phyloP scores from a whole-genome alignment of 495 filamentous ascomycete genomes.

The Sordaria brevicollis region DNA sequence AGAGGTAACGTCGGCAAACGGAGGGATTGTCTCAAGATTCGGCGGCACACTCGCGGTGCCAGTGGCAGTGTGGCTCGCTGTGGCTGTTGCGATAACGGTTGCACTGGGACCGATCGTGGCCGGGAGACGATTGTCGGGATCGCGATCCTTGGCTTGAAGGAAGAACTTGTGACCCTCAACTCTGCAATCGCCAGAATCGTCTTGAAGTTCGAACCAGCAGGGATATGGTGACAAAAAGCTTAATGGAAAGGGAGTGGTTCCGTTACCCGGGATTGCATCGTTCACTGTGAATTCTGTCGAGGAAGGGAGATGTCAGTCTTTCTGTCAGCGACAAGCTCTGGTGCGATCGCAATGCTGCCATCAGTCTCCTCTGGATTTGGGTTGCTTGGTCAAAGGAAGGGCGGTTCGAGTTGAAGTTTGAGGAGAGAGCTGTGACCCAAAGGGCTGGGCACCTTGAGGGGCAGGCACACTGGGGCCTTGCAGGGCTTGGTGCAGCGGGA shows the following conservation, averaged over 20 bases:
- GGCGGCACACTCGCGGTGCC: not conserved
- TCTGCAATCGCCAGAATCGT: conserved; percentile 10
- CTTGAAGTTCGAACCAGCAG: conserved; percentile 20
- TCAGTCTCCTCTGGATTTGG: not conserved
- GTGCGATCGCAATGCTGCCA: not conserved
- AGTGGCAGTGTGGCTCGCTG: not conserved
- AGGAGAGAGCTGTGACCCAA: not conserved
- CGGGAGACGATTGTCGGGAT: conserved; percentile 1
- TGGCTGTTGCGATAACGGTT: not conserved
- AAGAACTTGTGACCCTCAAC: conserved; percentile 8
- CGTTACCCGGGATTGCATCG: conserved; percentile 12
- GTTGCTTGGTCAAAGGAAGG: not conserved
- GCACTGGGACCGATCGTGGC: conserved; percentile 5
- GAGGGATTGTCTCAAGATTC: not conserved
- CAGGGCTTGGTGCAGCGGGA: not conserved
- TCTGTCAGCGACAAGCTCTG: conserved; percentile 10
- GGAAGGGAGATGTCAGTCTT: not conserved
- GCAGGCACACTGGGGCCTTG: not conserved
- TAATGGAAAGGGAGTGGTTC: conserved; percentile 9
- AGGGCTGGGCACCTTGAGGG: not conserved
- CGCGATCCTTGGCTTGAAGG: not conserved
- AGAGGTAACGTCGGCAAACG: not conserved
- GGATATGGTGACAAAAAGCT: conserved; percentile 15
- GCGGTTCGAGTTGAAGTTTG: not conserved
- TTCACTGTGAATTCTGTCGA: conserved; percentile 12